Evolutionary conservation across 208 protist genomes (phyloP), one percentile per base, ranked within the genome.

Genomic region (Sergeia podlipaevii): DNA sequence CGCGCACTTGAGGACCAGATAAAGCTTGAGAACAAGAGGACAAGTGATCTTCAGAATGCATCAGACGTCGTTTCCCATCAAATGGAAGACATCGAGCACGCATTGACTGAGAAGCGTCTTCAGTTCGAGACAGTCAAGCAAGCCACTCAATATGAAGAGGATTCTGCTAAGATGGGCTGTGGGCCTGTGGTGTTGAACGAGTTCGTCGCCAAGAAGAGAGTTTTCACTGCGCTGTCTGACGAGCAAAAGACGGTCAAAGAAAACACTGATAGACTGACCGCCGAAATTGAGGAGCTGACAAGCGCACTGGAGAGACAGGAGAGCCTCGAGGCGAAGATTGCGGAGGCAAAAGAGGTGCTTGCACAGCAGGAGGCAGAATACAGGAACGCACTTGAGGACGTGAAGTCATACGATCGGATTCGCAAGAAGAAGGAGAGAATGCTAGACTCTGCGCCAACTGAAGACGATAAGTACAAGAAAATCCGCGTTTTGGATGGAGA

Each of bases 391-490:
- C 17, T 54, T n/a, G 73, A 77, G 26, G 44, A 94, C 62, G 52
- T 87, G 6, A 78, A 70, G 61, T 85, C 73, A 24, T 70, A 75
- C 48, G 70, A 89, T 65, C 86, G 80, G 8, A 70, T 94, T 11
- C 65, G 67, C 37, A 87, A 89, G 65, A 91, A 88, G 60, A 94
- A 89, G 63, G 82, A 94, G 60, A 74, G 77, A 4, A 43, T 87
- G 13, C 57, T 94, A 21, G 37, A n/a, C 3, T 70, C 75, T 33
- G 20, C 64, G 21, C 29, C 65, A 11, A 55, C 29, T 33, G 33
- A 52, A n/a, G 45, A 53, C 33, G 72, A 94, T 51, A 60, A 72
- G 41, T 84, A 85, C 75, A 86, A 89, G 60, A 54, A 30, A 6
- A 66, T 94, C 23, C 81, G 80, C 15, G 46, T 77, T 28, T 50